phyloP scores from a whole-genome alignment of 1,139 yeast genomes.

The Debaryomyces nepalensis region DNA sequence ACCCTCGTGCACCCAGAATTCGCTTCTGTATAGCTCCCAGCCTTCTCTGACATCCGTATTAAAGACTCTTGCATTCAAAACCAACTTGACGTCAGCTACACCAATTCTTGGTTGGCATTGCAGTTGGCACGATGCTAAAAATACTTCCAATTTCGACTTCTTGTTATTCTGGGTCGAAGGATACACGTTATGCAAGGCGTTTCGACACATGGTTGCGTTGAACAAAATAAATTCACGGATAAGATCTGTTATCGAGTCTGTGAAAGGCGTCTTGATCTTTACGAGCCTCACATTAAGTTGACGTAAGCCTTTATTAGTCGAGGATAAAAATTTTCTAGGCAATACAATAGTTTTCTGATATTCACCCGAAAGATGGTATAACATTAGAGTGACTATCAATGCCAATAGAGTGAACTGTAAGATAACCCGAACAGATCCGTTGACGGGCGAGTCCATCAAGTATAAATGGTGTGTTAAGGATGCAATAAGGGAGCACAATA shows the following conservation, averaged over 20 bases:
- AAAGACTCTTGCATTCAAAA: conserved; percentile 80
- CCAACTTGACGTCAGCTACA: conserved; percentile 64
- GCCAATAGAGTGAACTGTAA: conserved; percentile 70
- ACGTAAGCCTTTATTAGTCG: conserved; percentile 85
- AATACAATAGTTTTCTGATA: conserved; percentile 81
- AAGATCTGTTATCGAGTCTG: conserved; percentile 55
- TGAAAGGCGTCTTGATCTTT: conserved; percentile 62
- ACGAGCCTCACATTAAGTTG: conserved; percentile 81
- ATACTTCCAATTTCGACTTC: conserved; percentile 44
- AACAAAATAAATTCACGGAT: conserved; percentile 45
- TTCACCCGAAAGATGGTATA: conserved; percentile 89
- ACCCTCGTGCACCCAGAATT: conserved; percentile 90
- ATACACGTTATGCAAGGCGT: conserved; percentile 39
- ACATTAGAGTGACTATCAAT: conserved; percentile 66
- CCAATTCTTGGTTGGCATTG: conserved; percentile 53
- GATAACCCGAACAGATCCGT: conserved; percentile 47
- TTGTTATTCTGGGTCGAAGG: conserved; percentile 39
- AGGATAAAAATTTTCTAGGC: conserved; percentile 76
- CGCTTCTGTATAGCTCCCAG: conserved; percentile 93
- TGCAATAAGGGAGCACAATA: conserved; percentile 49
- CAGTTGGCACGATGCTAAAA: conserved; percentile 48
- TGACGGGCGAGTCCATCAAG: conserved; percentile 27
- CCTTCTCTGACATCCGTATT: conserved; percentile 85
- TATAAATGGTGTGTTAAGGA: conserved; percentile 48
- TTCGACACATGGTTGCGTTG: conserved; percentile 31